Conservation (phyloP, 1,139 yeast species). For the Suhomyces atakaporum region DNA sequence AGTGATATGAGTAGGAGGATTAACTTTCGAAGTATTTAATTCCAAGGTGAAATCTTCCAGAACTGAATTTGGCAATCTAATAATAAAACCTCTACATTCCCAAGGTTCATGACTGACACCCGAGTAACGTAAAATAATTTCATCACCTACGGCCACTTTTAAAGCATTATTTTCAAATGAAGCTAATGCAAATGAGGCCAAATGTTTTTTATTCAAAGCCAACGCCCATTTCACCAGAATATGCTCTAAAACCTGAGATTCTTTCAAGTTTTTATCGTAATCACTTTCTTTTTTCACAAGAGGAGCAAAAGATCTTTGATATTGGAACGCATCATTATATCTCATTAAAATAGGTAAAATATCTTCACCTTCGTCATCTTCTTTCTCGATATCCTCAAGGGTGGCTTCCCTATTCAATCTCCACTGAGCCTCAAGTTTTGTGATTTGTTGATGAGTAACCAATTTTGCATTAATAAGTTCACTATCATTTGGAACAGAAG, state of each 20-base stretch:
- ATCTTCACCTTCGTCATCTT: slow-evolving; percentile 58
- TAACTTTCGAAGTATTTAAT: slow-evolving; percentile 39
- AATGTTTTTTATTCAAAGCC: slow-evolving; percentile 63
- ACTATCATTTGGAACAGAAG: slow-evolving; percentile 64
- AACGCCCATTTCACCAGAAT: slow-evolving; percentile 75
- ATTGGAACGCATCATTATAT: slow-evolving; percentile 82
- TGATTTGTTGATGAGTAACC: slow-evolving; percentile 65
- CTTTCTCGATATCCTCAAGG: slow-evolving; percentile 53
- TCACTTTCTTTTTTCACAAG: slow-evolving; percentile 81
- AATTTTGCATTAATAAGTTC: slow-evolving; percentile 56
- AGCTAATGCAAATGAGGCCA: slow-evolving; percentile 70
- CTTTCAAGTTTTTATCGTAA: slow-evolving; percentile 71
- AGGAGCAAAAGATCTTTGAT: slow-evolving; percentile 85
- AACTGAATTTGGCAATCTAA: slow-evolving; percentile 66
- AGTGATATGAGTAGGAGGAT: slow-evolving; percentile 58
- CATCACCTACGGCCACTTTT: slow-evolving; percentile 87
- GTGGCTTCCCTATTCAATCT: slow-evolving; percentile 69
- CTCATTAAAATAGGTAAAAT: slow-evolving; percentile 72
- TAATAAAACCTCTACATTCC: slow-evolving; percentile 73
- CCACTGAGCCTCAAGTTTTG: slow-evolving; percentile 82
- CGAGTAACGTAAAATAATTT: slow-evolving; percentile 62
- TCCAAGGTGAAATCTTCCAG: slow-evolving; percentile 78
- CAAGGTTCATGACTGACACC: slow-evolving; percentile 58
- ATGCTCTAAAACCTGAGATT: slow-evolving; percentile 76
- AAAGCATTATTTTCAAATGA: slow-evolving; percentile 66